Percentiles rank a stretch among this genome's conserved stretches.
phyloP scores from a whole-genome alignment of 176 grass and related monocot genomes.

The Carex kokanica region DNA sequence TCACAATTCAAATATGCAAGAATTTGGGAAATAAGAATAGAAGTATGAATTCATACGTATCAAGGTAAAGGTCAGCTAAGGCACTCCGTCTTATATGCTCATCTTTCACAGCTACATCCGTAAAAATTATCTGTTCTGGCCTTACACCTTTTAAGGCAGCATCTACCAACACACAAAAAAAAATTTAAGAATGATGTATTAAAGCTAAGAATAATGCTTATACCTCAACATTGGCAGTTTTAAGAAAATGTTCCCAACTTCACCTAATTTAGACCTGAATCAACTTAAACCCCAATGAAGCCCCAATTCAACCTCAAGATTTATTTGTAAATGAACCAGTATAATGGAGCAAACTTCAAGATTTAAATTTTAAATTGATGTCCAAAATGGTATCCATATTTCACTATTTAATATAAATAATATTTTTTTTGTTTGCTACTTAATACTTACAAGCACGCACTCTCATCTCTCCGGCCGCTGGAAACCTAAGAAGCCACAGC shows the following conservation, averaged over 20 bases:
- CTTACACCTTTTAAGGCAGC: slow-evolving; percentile 64
- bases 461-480: slow-evolving; percentile 72
- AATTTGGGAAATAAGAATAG: background rate
- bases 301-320: background rate
- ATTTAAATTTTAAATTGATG: background rate
- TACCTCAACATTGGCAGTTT: background rate
- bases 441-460: slow-evolving; percentile 67
- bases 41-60: slow-evolving; percentile 54
- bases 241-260: background rate
- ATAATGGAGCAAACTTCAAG: background rate
- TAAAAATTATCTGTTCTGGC: slow-evolving; percentile 81
- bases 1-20: background rate
- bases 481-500: slow-evolving; percentile 83
- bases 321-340: background rate
- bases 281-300: background rate
- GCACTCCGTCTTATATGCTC: slow-evolving; percentile 78
- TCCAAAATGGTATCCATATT: background rate
- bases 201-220: background rate
- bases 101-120: slow-evolving; percentile 88
- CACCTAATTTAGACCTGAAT: background rate
- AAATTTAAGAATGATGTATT: background rate
- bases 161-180: slow-evolving; percentile 37
- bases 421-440: background rate
- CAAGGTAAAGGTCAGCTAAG: slow-evolving; percentile 87
- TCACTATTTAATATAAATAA: background rate